Evolutionary conservation across 2,329 filamentous ascomycete genomes (phyloP), one percentile per base, ranked within the genome.

Genomic region (Domatiomyces globalis): DNA sequence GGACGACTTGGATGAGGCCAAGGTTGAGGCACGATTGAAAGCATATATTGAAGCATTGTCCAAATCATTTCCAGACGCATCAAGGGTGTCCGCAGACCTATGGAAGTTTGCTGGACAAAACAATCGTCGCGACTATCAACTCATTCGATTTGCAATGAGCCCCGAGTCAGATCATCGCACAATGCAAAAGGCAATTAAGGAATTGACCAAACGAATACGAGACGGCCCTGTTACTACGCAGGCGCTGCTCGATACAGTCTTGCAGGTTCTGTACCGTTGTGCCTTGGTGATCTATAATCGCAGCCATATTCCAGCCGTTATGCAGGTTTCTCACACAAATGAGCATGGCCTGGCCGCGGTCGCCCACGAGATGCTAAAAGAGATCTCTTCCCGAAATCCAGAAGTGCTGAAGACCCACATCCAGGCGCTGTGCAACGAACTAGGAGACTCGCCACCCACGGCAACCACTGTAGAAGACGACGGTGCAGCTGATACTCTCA

Each of bases 401-500:
- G 85, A 90, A 53, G 80, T 96, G 7, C 88, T 98, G 71, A 90
- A 92, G 63, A 85, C 87, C 1, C 90, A 96, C 59, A 85, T 95
- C 5, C 85, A 87, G 54, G 88, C 94, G 56, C 78, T 98, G 46
- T 95, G 89, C 69, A 87, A 86, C 63, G 83, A 88, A 53, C 77
- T 98, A 17, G 80, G 88, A 57, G 79, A 86, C 22, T 83, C 89
- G 61, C 84, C 86, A 1, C 92, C 92, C 0, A 81, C 79, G 3
- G 74, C 78, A 18, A 79, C 73, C 17, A 79, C 78, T 49, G 64
- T 75, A 1, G 89, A 89, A 55, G 84, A 90, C 49, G 67, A 79
- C 1, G 76, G 79, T 2, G 83, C 86, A n/a, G 86, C 92, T 10
- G 87, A 95, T 62, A 90, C 90, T 1, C 74, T 98, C 53, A 95